Base-by-base conservation (phyloP, 495 filamentous ascomycete species). In the Penicillium robsamsonii region DNA sequence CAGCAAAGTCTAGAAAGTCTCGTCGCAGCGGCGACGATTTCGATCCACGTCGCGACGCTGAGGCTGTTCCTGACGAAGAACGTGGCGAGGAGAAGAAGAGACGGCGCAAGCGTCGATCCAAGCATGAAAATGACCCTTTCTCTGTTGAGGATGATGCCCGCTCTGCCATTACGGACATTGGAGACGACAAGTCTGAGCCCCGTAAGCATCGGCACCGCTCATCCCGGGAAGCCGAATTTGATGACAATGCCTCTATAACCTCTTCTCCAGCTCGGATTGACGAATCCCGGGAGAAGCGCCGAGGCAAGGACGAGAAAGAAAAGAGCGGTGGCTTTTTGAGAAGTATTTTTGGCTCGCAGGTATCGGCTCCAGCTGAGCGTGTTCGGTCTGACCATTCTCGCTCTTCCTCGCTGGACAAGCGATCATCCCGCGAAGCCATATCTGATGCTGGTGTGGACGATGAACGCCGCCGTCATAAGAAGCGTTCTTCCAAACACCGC, bases 391-490 rank as follows among this genome's bases (percentile, higher is more conserved):
- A 61, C 5, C 35, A 51, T 30, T 51, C 49, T 20, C 35, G 59
- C 10, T 69, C 72, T 31, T 68, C 70, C 7, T 72, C 73, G 9
- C 24, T 67, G 33, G 73, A 72, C 37, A 73, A 70, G 42, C 69
- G 56, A 17, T 58, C 65, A 11, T 65, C 69, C 37, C 67, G 70
- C n/a, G 72, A 78, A 37, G 67, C 69, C 4, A 65, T 71, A 22
- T 76, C 74, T 5, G 75, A 78, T 56, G 62, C 66, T 46, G 73
- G 65, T 10, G 43, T 69, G 48, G 73, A 75, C 17, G 75, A 78
- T 48, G 66, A 69, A 52, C 67, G 56, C 67, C 78, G 68, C 63
- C 68, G 55, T 57, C 78, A 70, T 38, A 80, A 81, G 69, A 75
- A 76, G 55, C 70, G 58, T 25, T 70, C 68, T 33, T 73, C 73